Evolutionary conservation across 768 basidiomycete genomes (phyloP).

Genomic region (Cubamyces lactineus): DNA sequence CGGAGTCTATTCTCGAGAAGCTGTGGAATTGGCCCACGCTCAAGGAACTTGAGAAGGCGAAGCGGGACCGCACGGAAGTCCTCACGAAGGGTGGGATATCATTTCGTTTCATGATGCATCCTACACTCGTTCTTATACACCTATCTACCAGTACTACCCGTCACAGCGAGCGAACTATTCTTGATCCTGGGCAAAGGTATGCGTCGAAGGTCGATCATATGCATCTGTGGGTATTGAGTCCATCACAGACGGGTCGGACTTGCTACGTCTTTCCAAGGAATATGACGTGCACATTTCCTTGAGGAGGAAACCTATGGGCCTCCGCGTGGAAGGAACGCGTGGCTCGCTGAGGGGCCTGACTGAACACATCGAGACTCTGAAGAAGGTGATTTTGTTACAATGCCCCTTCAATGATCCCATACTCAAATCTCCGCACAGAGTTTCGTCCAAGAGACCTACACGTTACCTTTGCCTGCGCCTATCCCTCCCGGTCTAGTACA

Average conservation of each 20-base stretch:
- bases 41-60: slow-evolving; percentile 51
- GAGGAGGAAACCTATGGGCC: slow-evolving; percentile 53
- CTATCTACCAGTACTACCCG: slow-evolving; percentile 49
- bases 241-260: slow-evolving; percentile 61
- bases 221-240: background rate
- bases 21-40: slow-evolving; percentile 74
- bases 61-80: slow-evolving; percentile 53
- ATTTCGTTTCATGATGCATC: background rate
- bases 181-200: slow-evolving; percentile 73
- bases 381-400: slow-evolving; percentile 44
- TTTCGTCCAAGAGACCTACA: slow-evolving; percentile 38
- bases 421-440: slow-evolving; percentile 22
- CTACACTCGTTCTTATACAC: background rate
- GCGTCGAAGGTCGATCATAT: slow-evolving; percentile 10
- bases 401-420: background rate
- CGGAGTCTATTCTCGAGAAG: slow-evolving; percentile 55
- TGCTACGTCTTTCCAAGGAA: slow-evolving; percentile 58
- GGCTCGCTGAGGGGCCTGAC: slow-evolving; percentile 52
- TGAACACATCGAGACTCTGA: slow-evolving; percentile 51
- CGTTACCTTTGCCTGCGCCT: slow-evolving; percentile 49
- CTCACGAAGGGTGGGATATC: slow-evolving; percentile 45
- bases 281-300: slow-evolving; percentile 68
- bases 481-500: slow-evolving; percentile 54
- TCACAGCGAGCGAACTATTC: slow-evolving; percentile 65
- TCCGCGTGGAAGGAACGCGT: slow-evolving; percentile 62